phyloP scores from a whole-genome alignment of 345 rosid genomes.

The Adansonia digitata region DNA sequence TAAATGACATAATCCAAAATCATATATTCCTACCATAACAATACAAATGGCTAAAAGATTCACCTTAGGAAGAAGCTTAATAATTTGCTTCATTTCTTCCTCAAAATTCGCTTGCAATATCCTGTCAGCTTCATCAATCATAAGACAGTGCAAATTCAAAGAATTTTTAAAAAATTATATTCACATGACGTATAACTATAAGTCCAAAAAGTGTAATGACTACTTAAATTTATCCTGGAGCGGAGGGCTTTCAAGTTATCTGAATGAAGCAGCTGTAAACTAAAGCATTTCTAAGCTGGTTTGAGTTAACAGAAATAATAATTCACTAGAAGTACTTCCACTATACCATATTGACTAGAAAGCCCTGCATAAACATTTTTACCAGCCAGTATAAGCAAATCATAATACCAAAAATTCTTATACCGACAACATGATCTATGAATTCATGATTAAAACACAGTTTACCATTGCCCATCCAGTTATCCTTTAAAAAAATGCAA shows the following conservation, averaged over 20 bases:
- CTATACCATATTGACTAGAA: neutral
- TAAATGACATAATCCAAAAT: neutral
- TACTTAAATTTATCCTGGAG: neutral
- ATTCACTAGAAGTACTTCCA: neutral
- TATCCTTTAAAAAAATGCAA: neutral
- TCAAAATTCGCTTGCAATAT: slow-evolving; percentile 94
- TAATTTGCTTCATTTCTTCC: slow-evolving; percentile 95
- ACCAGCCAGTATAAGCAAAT: neutral
- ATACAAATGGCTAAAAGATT: neutral
- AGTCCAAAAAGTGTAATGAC: neutral
- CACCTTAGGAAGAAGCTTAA: slow-evolving; percentile 85
- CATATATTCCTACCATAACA: neutral
- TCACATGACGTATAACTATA: neutral
- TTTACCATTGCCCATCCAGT: neutral
- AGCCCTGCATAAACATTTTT: neutral
- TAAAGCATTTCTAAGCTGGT: neutral
- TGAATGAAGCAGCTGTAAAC: neutral
- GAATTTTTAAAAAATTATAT: neutral
- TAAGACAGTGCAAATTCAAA: slow-evolving; percentile 58
- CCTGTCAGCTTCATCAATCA: slow-evolving; percentile 96
- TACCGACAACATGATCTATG: neutral
- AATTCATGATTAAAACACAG: neutral
- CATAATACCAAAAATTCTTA: neutral
- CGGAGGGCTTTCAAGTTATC: neutral
- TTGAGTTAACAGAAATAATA: neutral